Evolutionary conservation across 495 filamentous ascomycete species (phyloP).

Genomic region (Cladorrhinum samala): DNA sequence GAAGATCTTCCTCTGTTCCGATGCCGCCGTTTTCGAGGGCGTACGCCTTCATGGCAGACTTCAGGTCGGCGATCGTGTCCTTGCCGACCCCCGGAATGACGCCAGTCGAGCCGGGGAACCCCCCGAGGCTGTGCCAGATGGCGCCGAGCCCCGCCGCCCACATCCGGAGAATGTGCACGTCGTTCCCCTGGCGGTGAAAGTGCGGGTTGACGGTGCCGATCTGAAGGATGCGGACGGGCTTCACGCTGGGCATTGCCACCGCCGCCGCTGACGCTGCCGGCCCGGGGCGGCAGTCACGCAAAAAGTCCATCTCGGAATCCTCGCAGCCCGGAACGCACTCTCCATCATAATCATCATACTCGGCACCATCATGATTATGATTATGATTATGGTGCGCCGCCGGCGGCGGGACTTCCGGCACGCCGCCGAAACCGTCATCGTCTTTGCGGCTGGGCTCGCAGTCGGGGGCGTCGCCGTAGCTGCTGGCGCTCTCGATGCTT

Average conservation of each 20-base stretch:
- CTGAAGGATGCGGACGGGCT: slow-evolving; percentile 17
- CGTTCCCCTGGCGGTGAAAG: slow-evolving; percentile 17
- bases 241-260: not conserved
- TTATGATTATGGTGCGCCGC: no score
- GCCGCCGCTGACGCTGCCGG: not conserved
- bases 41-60: slow-evolving; percentile 6
- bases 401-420: no score
- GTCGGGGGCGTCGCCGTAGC: not conserved
- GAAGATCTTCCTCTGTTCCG: slow-evolving; percentile 5
- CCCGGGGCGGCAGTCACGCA: no score
- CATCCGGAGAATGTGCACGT: slow-evolving; percentile 22
- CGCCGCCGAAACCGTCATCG: no score
- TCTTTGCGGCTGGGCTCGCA: no score
- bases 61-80: not conserved
- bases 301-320: no score
- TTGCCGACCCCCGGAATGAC: not conserved
- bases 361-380: no score
- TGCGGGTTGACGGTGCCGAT: slow-evolving; percentile 25
- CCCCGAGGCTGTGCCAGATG: slow-evolving; percentile 18
- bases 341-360: no score
- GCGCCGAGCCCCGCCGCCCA: slow-evolving; percentile 19
- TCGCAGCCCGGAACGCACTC: no score
- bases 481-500: not conserved
- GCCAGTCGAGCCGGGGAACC: no score
- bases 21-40: slow-evolving; percentile 1